Conservation (phyloP, 2,329 filamentous ascomycete species). For the Stachybotrys echinatus region DNA sequence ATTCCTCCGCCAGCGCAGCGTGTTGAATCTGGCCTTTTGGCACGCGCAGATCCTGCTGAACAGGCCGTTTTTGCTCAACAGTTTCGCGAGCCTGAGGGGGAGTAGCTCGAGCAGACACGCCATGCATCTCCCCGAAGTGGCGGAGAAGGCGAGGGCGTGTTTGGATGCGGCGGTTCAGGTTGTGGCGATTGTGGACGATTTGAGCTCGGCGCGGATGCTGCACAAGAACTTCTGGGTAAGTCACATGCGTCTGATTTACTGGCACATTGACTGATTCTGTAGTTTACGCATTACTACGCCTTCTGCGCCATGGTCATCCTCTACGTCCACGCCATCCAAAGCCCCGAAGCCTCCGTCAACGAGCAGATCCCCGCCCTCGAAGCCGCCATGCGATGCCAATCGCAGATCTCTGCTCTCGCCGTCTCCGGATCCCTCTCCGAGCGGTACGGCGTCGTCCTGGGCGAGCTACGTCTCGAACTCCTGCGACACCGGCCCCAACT, state of each 20-base stretch:
- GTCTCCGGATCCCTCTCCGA: conserved; percentile 31
- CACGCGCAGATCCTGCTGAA: conserved; percentile 35
- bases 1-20: conserved; percentile 34
- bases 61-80: conserved; percentile 29
- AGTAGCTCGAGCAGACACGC: too few species aligned
- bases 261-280: too few species aligned
- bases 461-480: conserved; percentile 24
- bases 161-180: conserved; percentile 32
- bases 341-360: conserved; percentile 19
- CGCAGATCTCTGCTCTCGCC: conserved; percentile 29
- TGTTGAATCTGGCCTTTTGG: conserved; percentile 35
- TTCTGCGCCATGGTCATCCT: conserved; percentile 39
- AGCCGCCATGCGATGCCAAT: conserved; percentile 33
- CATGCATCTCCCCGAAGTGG: too few species aligned
- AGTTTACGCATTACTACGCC: conserved; percentile 36
- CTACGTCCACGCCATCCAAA: conserved; percentile 38
- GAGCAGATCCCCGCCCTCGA: conserved; percentile 24
- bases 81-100: conserved; percentile 21
- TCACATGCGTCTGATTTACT: conserved; percentile 26
- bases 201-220: conserved; percentile 5
- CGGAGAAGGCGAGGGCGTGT: conserved; percentile 20
- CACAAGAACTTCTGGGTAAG: conserved; percentile 13
- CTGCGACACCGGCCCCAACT: too few species aligned
- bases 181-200: conserved; percentile 27
- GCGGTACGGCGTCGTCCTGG: conserved; percentile 35